Evolutionary conservation across 352 stramenopile species (phyloP).

Genomic region (Phytophthora sojae): DNA sequence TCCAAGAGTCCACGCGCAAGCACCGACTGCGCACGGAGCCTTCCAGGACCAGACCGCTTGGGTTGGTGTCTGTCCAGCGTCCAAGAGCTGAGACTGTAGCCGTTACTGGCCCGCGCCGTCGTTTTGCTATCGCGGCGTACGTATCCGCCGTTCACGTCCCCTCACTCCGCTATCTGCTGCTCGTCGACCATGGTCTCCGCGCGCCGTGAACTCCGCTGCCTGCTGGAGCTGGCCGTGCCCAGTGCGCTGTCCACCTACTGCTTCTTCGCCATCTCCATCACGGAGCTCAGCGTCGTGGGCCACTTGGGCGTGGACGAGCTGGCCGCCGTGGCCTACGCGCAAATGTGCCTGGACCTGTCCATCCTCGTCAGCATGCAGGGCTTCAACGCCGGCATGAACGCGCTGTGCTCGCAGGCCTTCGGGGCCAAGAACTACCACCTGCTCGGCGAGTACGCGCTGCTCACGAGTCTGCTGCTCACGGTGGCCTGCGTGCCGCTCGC

Average conservation of each 20-base stretch:
- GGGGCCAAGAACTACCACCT: conserved; percentile 84
- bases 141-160: conserved; percentile 17
- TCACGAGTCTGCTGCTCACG: conserved; percentile 66
- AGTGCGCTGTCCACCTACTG: conserved; percentile 72
- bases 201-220: conserved; percentile 42
- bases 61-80: too few relatives aligned
- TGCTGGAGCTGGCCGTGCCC: conserved; percentile 68
- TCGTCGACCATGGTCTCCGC: conserved; percentile 39
- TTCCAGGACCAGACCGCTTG: background rate
- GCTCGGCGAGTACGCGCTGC: conserved; percentile 70
- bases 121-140: background rate
- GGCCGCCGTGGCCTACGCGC: conserved; percentile 79
- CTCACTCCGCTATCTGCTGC: background rate
- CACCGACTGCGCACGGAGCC: too few relatives aligned
- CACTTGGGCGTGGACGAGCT: conserved; percentile 83
- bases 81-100: too few relatives aligned
- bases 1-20: too few relatives aligned
- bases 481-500: conserved; percentile 71
- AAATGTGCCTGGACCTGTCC: conserved; percentile 82
- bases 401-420: conserved; percentile 86
- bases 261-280: conserved; percentile 86
- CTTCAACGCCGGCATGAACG: conserved; percentile 83
- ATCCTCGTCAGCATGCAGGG: conserved; percentile 85
- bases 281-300: conserved; percentile 82
- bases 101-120: background rate